Evolutionary conservation across 2,329 filamentous ascomycete species (phyloP).

Genomic region (Penicillium freii): DNA sequence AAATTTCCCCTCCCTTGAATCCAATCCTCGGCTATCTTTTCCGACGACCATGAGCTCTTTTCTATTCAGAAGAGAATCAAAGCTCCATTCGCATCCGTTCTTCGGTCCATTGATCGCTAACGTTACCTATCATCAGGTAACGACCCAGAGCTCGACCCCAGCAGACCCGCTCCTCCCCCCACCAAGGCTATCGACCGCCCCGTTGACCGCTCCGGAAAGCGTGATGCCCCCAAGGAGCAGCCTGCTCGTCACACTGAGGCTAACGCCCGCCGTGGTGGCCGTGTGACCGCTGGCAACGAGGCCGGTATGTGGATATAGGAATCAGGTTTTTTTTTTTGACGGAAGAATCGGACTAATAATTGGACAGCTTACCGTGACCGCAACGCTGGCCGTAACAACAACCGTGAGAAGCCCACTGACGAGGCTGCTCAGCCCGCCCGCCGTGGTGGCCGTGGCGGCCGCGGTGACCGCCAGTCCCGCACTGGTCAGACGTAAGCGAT

Average conservation of each 20-base stretch:
- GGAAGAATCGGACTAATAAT: conserved; percentile 13
- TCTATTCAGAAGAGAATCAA: background rate
- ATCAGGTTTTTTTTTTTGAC: background rate
- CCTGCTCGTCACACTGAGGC: conserved; percentile 52
- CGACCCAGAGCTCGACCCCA: conserved; percentile 68
- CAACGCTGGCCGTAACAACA: conserved; percentile 74
- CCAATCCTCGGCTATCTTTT: conserved; percentile 10
- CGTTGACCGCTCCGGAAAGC: conserved; percentile 74
- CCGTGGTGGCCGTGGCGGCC: conserved; percentile 46
- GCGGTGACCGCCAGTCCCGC: conserved; percentile 60
- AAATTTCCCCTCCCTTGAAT: conserved; percentile 43
- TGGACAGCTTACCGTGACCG: conserved; percentile 84
- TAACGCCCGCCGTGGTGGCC: conserved; percentile 49
- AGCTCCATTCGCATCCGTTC: conserved; percentile 7
- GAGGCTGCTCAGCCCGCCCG: conserved; percentile 55
- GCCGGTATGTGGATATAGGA: conserved; percentile 65
- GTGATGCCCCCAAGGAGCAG: conserved; percentile 72
- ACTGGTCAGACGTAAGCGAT: conserved; percentile 57
- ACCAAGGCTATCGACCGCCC: conserved; percentile 89
- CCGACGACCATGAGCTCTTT: conserved; percentile 6
- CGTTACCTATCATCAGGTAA: conserved; percentile 54
- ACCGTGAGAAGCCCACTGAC: conserved; percentile 76
- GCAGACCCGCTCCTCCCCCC: conserved; percentile 73
- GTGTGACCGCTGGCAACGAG: conserved; percentile 69
- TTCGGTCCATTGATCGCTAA: conserved; percentile 23